Conservation (phyloP, 2,329 filamentous ascomycete genomes). For the Chrysoporthe puriensis region DNA sequence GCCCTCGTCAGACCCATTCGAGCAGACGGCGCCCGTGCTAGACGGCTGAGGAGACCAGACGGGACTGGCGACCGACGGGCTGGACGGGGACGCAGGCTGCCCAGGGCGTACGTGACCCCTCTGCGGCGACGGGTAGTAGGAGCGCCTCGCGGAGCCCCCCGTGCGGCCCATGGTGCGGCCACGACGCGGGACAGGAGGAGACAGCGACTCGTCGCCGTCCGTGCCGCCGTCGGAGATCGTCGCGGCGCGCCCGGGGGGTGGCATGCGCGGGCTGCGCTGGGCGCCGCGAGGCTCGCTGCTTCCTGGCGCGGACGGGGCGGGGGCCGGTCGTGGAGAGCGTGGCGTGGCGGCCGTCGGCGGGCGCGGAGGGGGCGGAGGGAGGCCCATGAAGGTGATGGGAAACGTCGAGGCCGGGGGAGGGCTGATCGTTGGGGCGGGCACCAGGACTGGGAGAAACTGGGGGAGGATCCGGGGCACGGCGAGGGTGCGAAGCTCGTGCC, state of each 20-base stretch:
- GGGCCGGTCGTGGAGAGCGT: background rate
- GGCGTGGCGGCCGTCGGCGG: background rate
- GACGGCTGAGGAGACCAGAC: background rate
- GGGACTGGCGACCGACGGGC: background rate
- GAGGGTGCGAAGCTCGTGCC: background rate
- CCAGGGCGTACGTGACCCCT: background rate
- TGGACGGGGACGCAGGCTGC: background rate
- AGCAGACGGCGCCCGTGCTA: slow-evolving; percentile 1
- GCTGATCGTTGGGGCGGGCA: background rate
- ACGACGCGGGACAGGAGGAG: background rate
- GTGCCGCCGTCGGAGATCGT: background rate
- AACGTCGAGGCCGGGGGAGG: background rate
- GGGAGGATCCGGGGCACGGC: background rate
- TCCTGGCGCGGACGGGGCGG: background rate
- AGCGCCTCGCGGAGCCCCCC: background rate
- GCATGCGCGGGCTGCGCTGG: background rate
- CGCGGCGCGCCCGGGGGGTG: background rate
- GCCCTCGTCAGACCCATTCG: background rate
- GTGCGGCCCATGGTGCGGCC: background rate
- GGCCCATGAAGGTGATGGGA: background rate
- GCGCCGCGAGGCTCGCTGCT: background rate
- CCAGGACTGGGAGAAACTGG: background rate
- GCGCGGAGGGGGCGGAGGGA: background rate
- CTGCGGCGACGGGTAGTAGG: background rate
- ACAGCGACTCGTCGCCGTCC: background rate